phyloP scores from a whole-genome alignment of 1,284 basidiomycete genomes.

The Ustilago shanxiensis region DNA sequence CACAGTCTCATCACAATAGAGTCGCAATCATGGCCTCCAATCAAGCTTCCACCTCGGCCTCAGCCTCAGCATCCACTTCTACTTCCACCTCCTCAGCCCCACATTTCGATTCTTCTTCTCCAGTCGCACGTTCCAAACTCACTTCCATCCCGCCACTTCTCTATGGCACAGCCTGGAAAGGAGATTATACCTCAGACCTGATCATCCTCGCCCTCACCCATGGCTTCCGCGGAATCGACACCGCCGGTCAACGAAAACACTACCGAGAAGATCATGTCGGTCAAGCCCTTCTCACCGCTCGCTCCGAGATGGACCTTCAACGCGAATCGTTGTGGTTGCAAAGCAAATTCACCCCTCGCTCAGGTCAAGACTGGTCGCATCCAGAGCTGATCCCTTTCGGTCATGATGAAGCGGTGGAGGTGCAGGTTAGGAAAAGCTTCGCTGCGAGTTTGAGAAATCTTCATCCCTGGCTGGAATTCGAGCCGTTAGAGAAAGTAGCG shows the following conservation, averaged over 20 bases:
- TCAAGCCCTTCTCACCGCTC: slow-evolving; percentile 45
- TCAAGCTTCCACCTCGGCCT: slow-evolving; percentile 21
- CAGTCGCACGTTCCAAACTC: slow-evolving; percentile 25
- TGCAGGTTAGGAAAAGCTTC: slow-evolving; percentile 57
- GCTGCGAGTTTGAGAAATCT: slow-evolving; percentile 44
- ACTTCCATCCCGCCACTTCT: slow-evolving; percentile 53
- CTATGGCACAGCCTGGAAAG: slow-evolving; percentile 69
- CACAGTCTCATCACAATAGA: background rate
- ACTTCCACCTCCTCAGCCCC: background rate
- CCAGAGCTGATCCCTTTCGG: slow-evolving; percentile 53
- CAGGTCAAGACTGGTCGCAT: slow-evolving; percentile 59
- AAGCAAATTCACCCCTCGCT: slow-evolving; percentile 64
- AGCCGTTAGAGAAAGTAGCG: slow-evolving; percentile 21
- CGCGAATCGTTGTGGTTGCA: slow-evolving; percentile 63
- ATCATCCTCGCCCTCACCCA: slow-evolving; percentile 57
- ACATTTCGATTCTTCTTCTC: background rate
- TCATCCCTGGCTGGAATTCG: slow-evolving; percentile 51
- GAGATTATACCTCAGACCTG: slow-evolving; percentile 53
- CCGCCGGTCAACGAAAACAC: slow-evolving; percentile 66
- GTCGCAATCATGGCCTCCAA: slow-evolving; percentile 20
- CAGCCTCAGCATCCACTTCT: slow-evolving; percentile 10
- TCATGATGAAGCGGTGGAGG: slow-evolving; percentile 42
- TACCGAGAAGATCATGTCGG: slow-evolving; percentile 68
- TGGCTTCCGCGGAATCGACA: slow-evolving; percentile 67
- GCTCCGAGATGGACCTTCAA: slow-evolving; percentile 40